Percentiles rank a stretch among this genome's conserved stretches.
Conservation (phyloP, 2,329 filamentous ascomycete genomes). For the Blumeriella jaapii region DNA sequence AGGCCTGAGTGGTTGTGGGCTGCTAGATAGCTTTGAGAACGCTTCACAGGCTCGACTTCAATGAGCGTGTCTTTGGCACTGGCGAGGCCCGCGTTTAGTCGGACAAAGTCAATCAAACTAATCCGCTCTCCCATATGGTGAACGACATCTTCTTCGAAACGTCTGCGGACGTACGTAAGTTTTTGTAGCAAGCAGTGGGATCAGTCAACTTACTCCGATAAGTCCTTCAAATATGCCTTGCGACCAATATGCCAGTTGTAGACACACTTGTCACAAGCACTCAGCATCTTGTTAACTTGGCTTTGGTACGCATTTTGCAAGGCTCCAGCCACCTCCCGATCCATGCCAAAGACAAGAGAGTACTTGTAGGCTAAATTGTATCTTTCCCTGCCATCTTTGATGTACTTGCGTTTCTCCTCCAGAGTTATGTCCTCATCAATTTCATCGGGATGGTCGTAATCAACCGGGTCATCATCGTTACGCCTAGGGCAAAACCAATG, state of each 20-base stretch:
- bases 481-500: conserved; percentile 61
- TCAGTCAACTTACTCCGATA: conserved; percentile 41
- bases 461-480: conserved; percentile 48
- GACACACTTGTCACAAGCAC: conserved; percentile 57
- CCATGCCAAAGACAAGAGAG: conserved; percentile 57
- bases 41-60: conserved; percentile 15
- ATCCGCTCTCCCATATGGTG: conserved; percentile 43
- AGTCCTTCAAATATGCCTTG: conserved; percentile 46
- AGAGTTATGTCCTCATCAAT: conserved; percentile 36
- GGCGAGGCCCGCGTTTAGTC: conserved; percentile 49
- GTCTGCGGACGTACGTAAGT: conserved; percentile 11
- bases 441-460: conserved; percentile 46
- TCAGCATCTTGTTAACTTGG: conserved; percentile 46
- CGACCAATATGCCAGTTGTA: conserved; percentile 64
- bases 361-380: conserved; percentile 54
- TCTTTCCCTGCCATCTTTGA: conserved; percentile 43
- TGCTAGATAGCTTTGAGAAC: conserved; percentile 22
- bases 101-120: conserved; percentile 46
- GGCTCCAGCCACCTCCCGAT: conserved; percentile 43
- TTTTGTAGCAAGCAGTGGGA: not conserved
- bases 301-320: conserved; percentile 48
- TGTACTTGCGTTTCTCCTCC: conserved; percentile 40
- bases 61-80: conserved; percentile 43
- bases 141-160: conserved; percentile 38
- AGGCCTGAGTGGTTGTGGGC: conserved; percentile 46